Conservation (phyloP, 2,329 filamentous ascomycete genomes). For the Aplosporella prunicola region DNA sequence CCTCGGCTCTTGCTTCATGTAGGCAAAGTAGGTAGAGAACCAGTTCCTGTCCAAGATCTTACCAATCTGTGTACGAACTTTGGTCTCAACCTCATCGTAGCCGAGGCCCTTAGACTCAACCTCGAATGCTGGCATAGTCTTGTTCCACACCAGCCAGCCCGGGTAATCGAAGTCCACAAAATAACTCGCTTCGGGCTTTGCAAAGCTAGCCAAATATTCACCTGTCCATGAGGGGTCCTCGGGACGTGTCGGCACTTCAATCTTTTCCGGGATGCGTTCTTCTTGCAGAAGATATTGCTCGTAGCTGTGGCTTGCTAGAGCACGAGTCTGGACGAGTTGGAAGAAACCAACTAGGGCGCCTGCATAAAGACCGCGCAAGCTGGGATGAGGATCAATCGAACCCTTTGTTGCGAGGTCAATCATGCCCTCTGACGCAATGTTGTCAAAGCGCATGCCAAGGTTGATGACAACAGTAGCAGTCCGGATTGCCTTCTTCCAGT, state of each 20-base stretch:
- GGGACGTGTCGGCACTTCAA: conserved; percentile 62
- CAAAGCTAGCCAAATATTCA: conserved; percentile 69
- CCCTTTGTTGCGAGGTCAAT: conserved; percentile 75
- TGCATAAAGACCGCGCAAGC: conserved; percentile 69
- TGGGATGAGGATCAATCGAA: conserved; percentile 83
- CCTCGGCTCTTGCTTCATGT: conserved; percentile 90
- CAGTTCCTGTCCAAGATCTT: conserved; percentile 70
- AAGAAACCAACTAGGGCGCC: conserved; percentile 69
- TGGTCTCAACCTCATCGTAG: conserved; percentile 74
- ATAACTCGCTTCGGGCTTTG: conserved; percentile 68
- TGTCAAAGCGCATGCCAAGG: conserved; percentile 83
- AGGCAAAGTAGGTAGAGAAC: conserved; percentile 81
- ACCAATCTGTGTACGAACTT: conserved; percentile 69
- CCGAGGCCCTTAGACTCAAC: conserved; percentile 59
- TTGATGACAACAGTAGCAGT: conserved; percentile 88
- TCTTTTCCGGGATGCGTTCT: conserved; percentile 66
- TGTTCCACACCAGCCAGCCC: conserved; percentile 94
- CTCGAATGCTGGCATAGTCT: conserved; percentile 70
- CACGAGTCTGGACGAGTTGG: conserved; percentile 77
- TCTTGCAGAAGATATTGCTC: conserved; percentile 76
- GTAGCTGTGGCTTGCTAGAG: conserved; percentile 77
- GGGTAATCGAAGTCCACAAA: conserved; percentile 88
- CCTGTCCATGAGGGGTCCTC: conserved; percentile 68
- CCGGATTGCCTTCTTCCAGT: conserved; percentile 92
- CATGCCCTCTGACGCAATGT: conserved; percentile 70